Evolutionary conservation across 805 yeast genomes (phyloP).

Genomic region (Metschnikowia lochheadii): DNA sequence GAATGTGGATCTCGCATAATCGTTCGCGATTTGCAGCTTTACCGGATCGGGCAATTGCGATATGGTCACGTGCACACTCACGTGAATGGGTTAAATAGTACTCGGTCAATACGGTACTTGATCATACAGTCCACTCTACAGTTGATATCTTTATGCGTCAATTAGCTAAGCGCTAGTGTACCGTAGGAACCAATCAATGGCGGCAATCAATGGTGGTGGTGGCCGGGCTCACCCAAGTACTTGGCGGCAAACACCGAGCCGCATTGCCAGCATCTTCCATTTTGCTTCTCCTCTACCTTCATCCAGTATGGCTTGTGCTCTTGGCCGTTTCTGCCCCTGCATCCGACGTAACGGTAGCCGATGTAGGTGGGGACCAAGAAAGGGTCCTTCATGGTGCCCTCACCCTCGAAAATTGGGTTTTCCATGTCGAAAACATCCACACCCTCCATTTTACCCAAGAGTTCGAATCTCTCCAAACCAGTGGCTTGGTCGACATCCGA

Average conservation of each 20-base stretch:
- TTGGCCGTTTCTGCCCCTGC: conserved; percentile 94
- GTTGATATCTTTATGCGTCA: conserved; percentile 7
- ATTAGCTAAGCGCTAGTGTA: neutral
- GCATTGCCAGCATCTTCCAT: conserved; percentile 98
- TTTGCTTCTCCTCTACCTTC: conserved; percentile 75
- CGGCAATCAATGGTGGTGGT: conserved; percentile 50
- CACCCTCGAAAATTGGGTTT: conserved; percentile 84
- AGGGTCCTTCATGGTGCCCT: conserved; percentile 88
- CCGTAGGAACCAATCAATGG: conserved; percentile 24
- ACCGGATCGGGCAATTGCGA: conserved; percentile 1
- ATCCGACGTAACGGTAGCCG: conserved; percentile 92
- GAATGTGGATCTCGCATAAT: neutral
- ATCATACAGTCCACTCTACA: neutral
- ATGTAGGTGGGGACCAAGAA: conserved; percentile 85
- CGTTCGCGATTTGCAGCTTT: conserved; percentile 3
- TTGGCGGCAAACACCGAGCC: conserved; percentile 91
- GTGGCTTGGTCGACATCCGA: conserved; percentile 95
- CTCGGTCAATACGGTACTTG: no score
- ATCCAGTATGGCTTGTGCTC: conserved; percentile 91
- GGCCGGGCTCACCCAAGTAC: conserved; percentile 77
- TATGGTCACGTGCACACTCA: neutral
- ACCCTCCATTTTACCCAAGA: conserved; percentile 93
- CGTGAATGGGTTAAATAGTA: neutral
- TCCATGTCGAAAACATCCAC: conserved; percentile 87
- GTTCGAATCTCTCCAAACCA: conserved; percentile 95